Base-by-base conservation (phyloP, 257 asterid species). In the Salvia hispanica region DNA sequence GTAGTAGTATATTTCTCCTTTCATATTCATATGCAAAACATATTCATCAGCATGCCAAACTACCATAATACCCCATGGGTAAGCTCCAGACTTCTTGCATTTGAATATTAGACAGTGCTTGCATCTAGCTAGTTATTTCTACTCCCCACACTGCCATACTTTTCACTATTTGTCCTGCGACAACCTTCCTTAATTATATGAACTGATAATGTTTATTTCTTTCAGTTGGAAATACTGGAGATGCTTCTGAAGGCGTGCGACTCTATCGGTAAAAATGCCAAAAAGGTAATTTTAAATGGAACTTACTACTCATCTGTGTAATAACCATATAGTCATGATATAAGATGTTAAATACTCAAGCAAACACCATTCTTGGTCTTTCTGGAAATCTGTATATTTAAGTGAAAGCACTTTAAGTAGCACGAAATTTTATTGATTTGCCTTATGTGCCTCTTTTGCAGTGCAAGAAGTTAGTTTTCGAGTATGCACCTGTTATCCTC, bases 401-500 rank as follows among this genome's bases (percentile, higher is more conserved):
- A 28, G 66, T 15, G 52, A 37, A 12, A 60, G 6, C 44, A 16
- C 40, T 48, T 33, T 1, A 10, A 61, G 43, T 7, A 18, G 37
- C 46, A 21, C 25, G 2, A 21, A 25, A 13, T 25, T 40, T 55
- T 15, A 43, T 63, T 14, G 64, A 46, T 66, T 31, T 56, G 43
- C 46, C 70, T 58, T 2, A 25, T 25, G 6, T 58, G 56, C 39
- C 48, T 2, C 28, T 79, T 54, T 66, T 74, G 78, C 91, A 94
- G 99, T 95, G 99, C 55, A 91, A 95, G 90, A 84, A 76, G 78
- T 56, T 95, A 62, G 98, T 91, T 13, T 84, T 91, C 28, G 96
- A 91, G 80, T 95, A 91, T 52, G 90, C 83, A 1, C 97, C 99
- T 13, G 40, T 84, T 66, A 76, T 94, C 74, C 88, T 94, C 7